Base-by-base conservation (phyloP, 805 yeast genomes). In the Candida ulmi region DNA sequence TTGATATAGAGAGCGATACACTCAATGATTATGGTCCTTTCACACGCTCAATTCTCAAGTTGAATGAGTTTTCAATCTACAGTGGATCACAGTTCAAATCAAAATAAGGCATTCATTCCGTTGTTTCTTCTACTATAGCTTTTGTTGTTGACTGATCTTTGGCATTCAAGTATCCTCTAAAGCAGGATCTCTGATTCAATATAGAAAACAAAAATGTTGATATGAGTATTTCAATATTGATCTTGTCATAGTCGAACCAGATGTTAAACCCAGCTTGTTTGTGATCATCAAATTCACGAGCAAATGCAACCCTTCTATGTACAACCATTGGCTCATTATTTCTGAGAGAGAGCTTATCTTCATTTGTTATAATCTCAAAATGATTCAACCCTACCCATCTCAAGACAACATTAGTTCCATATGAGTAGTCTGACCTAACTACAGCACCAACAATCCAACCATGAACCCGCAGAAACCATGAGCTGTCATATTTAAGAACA, bases 331-430 rank as follows among this genome's bases (percentile, higher is more conserved):
- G 38, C 16, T 36, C 38, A 11, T 31, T 23, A 8, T 13, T 12
- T 21, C 17, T 33, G 2, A 16, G 13, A 4, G 16, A 17, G 6
- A 11, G n/a, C 11, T 17, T 30, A 11, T 25, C 18, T 12, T 38
- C 41, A 17, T 35, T 39, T 3, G 41, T 35, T 1, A 54, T 38
- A 1, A 55, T 36, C 30, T 55, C 60, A 26, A 55, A 35, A 28
- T 51, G 45, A 15, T 40, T 33, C 26, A 47, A 25, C 2, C 52
- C 52, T 26, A 45, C 47, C 60, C 60, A 55, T 21, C 50, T 43
- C 17, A 55, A 30, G 2, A 36, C 16, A 5, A 38, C 33, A 17
- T 37, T 39, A 5, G 51, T 39, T 2, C 57, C 57, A 35, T 44
- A 49, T 3, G 48, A 30, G 33, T 43, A 53, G 16, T 45, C 41